Evolutionary conservation across 768 basidiomycete genomes (phyloP), one percentile per base, ranked within the genome.

Genomic region (Lactarius tabidus): DNA sequence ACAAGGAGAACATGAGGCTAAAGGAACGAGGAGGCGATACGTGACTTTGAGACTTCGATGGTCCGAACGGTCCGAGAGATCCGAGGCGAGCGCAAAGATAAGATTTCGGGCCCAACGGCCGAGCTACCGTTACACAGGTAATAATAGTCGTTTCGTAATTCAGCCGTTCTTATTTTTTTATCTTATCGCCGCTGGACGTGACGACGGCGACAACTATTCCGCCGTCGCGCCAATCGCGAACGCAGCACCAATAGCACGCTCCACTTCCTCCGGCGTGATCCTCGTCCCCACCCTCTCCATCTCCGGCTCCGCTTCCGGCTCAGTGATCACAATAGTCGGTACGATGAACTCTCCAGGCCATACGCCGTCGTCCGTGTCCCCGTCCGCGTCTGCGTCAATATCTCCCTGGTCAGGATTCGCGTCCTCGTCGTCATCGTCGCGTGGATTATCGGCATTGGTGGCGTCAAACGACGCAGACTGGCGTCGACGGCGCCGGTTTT

Each of bases 231-330:
- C 56, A 33, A 38, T 48, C n/a, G 65, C 60, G 31, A 66, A 53
- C 20, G 65, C 65, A 0, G 35, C 60, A 8, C 65, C 38, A 17
- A 66, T 62, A 54, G 65, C 65, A 14, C 56, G 60, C 38, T 36
- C 38, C 55, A 65, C 48, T n/a, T n/a, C n/a, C 48, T 61, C 64
- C 23, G 55, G 64, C 5, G 64, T 23, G 9, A 60, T 48, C 53
- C 54, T 56, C 28, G 45, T n/a, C n/a, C n/a, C n/a, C n/a, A n/a
- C 38, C n/a, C 4, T 18, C 4, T 4, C 39, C 33, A 36, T 36
- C 2, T 36, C 26, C 23, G 59, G 3, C 26, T n/a, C 20, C 12
- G 45, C 23, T 7, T 48, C 23, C 45, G n/a, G 36, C 36, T 35
- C 33, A 4, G 33, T 35, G 5, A 35, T 9, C 33, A 36, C 12